Evolutionary conservation across 257 asterid genomes (phyloP), one percentile per base, ranked within the genome.

Genomic region (Coffea eugenioides): DNA sequence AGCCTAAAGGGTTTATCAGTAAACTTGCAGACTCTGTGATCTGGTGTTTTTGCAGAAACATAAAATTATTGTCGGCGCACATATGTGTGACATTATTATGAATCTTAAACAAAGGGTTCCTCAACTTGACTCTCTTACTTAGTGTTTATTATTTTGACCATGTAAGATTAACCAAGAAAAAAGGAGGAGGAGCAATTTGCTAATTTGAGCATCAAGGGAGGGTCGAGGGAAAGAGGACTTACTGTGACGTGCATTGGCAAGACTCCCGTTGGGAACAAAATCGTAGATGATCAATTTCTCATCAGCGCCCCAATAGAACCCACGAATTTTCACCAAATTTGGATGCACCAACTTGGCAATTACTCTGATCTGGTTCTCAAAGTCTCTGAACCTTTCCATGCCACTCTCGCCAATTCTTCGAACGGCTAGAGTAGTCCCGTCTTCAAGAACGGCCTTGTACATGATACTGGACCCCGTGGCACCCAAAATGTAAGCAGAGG

Each of bases 391-490:
- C 78, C 98, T 62, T 69, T 92, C 99, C 52, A 92, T 87, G 0
- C 98, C 97, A 14, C 86, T 90, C 71, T 96, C 99, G 0, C 98
- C 99, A 9, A 96, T 90, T 16, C 99, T 69, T 20, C 99, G 89
- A 56, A 96, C 99, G 0, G 99, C 99, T 13, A 94, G 66, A 0
- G 92, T 85, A 0, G 97, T 85, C 0, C 99, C 98, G 59, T 94
- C 97, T 64, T 96, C 97, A 0, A 96, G 86, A 74, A 96, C 98
- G 0, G 99, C 97, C 88, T 96, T 96, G 89, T 96, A 96, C 95
- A 96, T 87, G 78, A 96, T 96, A 77, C 97, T 94, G 0, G 99
- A 90, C 0, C 98, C 99, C 31, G 97, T 92, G 1, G 98, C 97
- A 0, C 98, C 99, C 72, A 96, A 72, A 31, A 94, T 92, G 74